phyloP scores from a whole-genome alignment of 2,329 filamentous ascomycete species.

The Monosporascus sp. region DNA sequence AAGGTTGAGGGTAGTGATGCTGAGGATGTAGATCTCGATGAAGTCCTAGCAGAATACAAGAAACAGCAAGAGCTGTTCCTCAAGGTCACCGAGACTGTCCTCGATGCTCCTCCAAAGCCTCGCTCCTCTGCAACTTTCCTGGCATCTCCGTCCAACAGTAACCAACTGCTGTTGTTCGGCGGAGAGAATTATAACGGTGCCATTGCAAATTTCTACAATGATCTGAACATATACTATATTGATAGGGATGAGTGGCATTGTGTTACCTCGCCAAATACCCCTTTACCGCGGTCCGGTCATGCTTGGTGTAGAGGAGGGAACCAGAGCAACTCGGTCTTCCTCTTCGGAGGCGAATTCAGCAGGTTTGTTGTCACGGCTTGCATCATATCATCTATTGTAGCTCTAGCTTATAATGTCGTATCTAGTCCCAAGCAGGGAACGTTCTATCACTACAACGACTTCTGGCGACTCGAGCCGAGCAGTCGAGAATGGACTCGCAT shows the following conservation, averaged over 20 bases:
- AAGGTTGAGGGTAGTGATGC: constrained; percentile 78
- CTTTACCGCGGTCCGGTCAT: constrained; percentile 85
- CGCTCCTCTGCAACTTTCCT: constrained; percentile 78
- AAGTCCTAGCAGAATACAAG: constrained; percentile 87
- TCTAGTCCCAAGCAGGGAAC: constrained; percentile 81
- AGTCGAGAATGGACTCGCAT: constrained; percentile 87
- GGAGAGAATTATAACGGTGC: constrained; percentile 96
- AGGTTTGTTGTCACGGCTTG: constrained; percentile 37
- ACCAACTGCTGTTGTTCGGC: constrained; percentile 86
- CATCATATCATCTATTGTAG: background rate
- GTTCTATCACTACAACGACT: constrained; percentile 99
- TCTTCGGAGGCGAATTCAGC: constrained; percentile 96
- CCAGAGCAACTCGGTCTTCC: constrained; percentile 71
- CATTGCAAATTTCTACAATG: constrained; percentile 67
- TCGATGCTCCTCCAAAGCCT: constrained; percentile 67
- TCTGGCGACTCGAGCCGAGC: constrained; percentile 85
- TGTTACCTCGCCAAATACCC: constrained; percentile 86
- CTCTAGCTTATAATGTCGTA: constrained; percentile 2
- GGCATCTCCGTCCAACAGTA: constrained; percentile 78
- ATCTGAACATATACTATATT: constrained; percentile 67
- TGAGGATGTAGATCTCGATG: constrained; percentile 89
- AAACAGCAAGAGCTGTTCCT: constrained; percentile 90
- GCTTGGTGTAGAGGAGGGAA: constrained; percentile 92
- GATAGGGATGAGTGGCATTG: constrained; percentile 86
- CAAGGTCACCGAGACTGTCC: constrained; percentile 80